Conservation (phyloP, 495 filamentous ascomycete species). For the Tuber brumale region DNA sequence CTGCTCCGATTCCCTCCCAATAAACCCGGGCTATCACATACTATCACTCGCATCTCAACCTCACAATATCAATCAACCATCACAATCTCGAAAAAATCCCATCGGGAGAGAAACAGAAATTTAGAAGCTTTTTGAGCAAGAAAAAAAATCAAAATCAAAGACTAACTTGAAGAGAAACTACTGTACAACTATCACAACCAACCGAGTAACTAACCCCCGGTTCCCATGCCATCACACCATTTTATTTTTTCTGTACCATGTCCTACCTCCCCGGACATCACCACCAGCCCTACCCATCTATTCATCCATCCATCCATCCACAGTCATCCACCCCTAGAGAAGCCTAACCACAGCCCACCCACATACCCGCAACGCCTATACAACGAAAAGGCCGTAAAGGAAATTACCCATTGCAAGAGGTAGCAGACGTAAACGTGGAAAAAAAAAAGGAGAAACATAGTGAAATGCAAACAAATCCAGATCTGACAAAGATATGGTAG, state of each 20-base stretch:
- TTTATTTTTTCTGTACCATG: neutral
- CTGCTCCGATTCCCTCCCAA: neutral
- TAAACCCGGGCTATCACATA: neutral
- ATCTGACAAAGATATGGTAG: constrained; percentile 7
- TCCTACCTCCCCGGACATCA: neutral
- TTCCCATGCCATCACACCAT: neutral
- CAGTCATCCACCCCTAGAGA: neutral
- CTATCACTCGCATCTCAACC: neutral
- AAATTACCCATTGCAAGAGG: constrained; percentile 6
- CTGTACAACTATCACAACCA: neutral
- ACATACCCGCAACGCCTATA: constrained; percentile 5
- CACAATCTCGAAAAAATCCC: neutral
- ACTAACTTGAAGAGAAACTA: neutral
- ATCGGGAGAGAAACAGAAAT: neutral
- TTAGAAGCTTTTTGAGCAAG: neutral
- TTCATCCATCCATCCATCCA: neutral
- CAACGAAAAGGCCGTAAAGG: constrained; percentile 1
- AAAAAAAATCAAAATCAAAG: neutral
- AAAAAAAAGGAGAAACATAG: constrained; percentile 4
- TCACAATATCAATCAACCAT: neutral
- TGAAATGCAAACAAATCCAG: constrained; percentile 2
- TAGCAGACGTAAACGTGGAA: constrained; percentile 21
- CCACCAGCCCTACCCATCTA: neutral
- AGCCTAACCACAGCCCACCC: neutral
- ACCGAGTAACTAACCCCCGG: neutral